phyloP scores from a whole-genome alignment of 169 alveolate species.

The Plasmodium gonderi region DNA sequence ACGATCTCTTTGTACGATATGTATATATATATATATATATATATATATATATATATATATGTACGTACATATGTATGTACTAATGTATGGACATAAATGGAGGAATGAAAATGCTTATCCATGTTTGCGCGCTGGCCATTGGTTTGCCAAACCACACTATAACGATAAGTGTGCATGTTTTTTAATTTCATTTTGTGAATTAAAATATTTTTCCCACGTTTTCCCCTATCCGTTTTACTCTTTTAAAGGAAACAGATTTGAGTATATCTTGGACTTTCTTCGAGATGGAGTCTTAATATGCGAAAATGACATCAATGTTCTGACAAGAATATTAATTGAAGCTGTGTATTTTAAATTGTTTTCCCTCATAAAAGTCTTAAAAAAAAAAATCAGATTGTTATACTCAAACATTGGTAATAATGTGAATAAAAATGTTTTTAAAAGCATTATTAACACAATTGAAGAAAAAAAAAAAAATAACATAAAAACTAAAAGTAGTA shows the following conservation, averaged over 20 bases:
- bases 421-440: constrained; percentile 46
- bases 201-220: neutral
- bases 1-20: neutral
- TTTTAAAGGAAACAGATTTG: constrained; percentile 37
- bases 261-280: constrained; percentile 43
- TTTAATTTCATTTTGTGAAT: neutral
- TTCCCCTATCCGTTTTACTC: neutral
- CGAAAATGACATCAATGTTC: constrained; percentile 49
- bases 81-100: too few relatives aligned
- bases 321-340: constrained; percentile 58
- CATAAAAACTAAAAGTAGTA: neutral
- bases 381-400: constrained; percentile 34
- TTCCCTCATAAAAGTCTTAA: constrained; percentile 41
- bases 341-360: constrained; percentile 65
- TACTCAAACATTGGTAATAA: constrained; percentile 37
- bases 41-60: constrained; percentile 6
- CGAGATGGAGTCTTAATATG: constrained; percentile 64
- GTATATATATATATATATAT: neutral
- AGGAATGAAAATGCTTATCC: neutral
- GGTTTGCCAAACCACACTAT: too few relatives aligned
- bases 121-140: neutral
- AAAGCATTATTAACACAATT: constrained; percentile 26
- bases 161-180: neutral
- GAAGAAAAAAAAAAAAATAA: constrained; percentile 3
- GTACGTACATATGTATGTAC: neutral